Conservation (phyloP, 257 asterid species). For the Misopates orontium region DNA sequence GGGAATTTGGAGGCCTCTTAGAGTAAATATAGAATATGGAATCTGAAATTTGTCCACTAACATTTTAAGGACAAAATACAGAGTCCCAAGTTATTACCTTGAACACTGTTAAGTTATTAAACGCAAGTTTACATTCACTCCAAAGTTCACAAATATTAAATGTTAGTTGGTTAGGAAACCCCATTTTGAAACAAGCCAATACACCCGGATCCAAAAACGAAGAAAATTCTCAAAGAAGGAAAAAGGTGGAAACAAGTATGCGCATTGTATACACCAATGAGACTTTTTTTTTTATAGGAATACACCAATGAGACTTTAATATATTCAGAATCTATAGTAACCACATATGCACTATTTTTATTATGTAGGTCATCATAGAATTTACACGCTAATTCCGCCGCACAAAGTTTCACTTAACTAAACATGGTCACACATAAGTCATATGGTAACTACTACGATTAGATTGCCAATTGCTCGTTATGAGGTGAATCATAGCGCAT, state of each 20-base stretch:
- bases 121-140: background rate
- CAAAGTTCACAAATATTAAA: background rate
- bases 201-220: background rate
- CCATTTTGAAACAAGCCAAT: conserved; percentile 1
- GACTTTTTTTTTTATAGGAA: no score
- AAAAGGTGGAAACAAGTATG: background rate
- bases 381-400: background rate
- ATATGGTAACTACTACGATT: conserved; percentile 6
- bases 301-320: background rate
- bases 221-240: background rate
- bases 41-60: no score
- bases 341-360: conserved; percentile 5
- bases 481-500: conserved; percentile 1
- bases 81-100: no score
- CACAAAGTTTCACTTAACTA: background rate
- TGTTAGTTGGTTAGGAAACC: background rate
- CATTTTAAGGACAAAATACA: no score
- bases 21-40: no score
- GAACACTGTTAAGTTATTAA: background rate
- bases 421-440: background rate
- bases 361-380: background rate
- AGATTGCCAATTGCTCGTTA: conserved; percentile 8
- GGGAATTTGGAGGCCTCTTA: no score
- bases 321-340: conserved; percentile 16
- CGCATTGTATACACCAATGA: background rate